Percentiles rank a stretch among this genome's conserved stretches.
Conservation (phyloP, 2,329 filamentous ascomycete genomes). For the Aspergillus pseudotamarii region DNA sequence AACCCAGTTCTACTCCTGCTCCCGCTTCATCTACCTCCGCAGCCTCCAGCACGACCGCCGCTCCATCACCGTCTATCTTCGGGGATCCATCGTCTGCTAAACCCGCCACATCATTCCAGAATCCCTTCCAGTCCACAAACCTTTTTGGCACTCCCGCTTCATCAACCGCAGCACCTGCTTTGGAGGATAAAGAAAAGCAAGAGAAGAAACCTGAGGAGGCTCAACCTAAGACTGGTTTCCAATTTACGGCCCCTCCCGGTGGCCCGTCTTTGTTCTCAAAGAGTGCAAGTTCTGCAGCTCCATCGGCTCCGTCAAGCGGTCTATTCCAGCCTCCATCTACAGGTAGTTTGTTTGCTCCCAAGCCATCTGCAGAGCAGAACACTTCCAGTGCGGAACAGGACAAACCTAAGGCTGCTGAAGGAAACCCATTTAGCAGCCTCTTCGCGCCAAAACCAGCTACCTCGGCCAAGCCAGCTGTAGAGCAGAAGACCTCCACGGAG, state of each 20-base stretch:
- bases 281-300: constrained; percentile 15
- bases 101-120: constrained; percentile 21
- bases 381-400: constrained; percentile 17
- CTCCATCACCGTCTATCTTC: constrained; percentile 23
- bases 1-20: constrained; percentile 19
- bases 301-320: constrained; percentile 14
- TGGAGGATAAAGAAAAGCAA: constrained; percentile 16
- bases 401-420: constrained; percentile 15
- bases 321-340: constrained; percentile 24
- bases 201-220: constrained; percentile 16
- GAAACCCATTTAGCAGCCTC: constrained; percentile 26
- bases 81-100: constrained; percentile 19
- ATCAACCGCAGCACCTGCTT: constrained; percentile 15
- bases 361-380: constrained; percentile 11
- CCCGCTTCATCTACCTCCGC: constrained; percentile 17
- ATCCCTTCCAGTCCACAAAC: constrained; percentile 27
- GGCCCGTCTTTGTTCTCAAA: constrained; percentile 25
- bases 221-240: constrained; percentile 18
- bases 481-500: constrained; percentile 17
- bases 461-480: constrained; percentile 15
- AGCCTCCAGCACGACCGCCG: constrained; percentile 10
- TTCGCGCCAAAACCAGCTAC: constrained; percentile 23
- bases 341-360: constrained; percentile 27
- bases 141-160: constrained; percentile 19
- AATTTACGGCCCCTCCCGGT: constrained; percentile 15